Conservation (phyloP, 495 filamentous ascomycete species). For the Talaromyces liani region DNA sequence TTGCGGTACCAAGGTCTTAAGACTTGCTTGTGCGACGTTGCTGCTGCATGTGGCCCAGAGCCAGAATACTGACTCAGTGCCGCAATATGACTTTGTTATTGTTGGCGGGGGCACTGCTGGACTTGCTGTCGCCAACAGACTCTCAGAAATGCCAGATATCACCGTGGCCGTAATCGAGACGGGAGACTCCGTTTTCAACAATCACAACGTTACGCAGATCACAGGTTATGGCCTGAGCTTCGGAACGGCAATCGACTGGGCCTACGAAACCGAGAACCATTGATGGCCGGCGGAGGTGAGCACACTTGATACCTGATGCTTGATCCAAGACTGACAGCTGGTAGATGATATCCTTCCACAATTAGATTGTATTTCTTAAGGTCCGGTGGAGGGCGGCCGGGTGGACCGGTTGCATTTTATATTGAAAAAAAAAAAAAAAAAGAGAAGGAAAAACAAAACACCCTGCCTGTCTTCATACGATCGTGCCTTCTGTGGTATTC, state of each 20-base stretch:
- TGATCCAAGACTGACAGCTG: too few relatives aligned
- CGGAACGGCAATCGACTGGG: slow-evolving; percentile 43
- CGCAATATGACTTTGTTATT: slow-evolving; percentile 39
- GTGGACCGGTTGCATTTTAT: too few relatives aligned
- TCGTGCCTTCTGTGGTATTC: too few relatives aligned
- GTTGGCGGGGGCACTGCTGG: slow-evolving; percentile 48
- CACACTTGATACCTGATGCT: too few relatives aligned
- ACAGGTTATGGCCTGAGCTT: slow-evolving; percentile 32
- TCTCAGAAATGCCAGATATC: slow-evolving; percentile 38
- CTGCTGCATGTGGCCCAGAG: not conserved
- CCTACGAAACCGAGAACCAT: slow-evolving; percentile 41
- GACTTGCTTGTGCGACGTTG: not conserved
- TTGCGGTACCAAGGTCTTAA: too few relatives aligned
- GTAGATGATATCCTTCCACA: too few relatives aligned
- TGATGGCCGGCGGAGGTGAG: too few relatives aligned
- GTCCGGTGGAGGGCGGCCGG: too few relatives aligned
- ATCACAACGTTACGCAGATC: slow-evolving; percentile 41
- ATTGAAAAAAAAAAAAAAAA: too few relatives aligned
- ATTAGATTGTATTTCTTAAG: too few relatives aligned
- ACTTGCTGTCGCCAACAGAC: slow-evolving; percentile 45
- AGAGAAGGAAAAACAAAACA: too few relatives aligned
- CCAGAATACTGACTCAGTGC: not conserved
- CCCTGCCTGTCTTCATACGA: too few relatives aligned
- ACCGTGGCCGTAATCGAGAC: slow-evolving; percentile 49
- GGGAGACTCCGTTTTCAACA: slow-evolving; percentile 39